Evolutionary conservation across 371 early-diverging fungal species (phyloP), one percentile per base, ranked within the genome.

Genomic region (Mortierella sp.): DNA sequence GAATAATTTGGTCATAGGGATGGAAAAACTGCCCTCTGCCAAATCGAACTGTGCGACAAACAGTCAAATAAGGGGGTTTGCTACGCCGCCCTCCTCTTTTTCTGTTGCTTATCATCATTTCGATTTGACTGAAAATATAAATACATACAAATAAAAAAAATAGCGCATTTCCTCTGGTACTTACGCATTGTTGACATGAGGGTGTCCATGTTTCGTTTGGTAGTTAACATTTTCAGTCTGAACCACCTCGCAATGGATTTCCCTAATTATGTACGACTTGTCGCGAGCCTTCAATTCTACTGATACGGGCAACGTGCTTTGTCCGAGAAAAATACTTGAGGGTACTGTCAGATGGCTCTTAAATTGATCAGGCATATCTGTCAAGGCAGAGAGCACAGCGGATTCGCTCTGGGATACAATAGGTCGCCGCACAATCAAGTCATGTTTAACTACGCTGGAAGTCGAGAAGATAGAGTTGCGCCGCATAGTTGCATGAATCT

Each of bases 221-320:
- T 75, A 80, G 62, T 62, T 43, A 49, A 80, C 72, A 28, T 72
- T 62, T 39, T 80, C 81, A 1, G 70, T 75, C 63, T 80, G 81
- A 22, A 80, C 73, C 26, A 80, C 51, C 3, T 66, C 55, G 35
- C 75, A 75, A 12, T 80, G 76, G 35, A 80, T 64, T 55, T 80
- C 81, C 45, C 57, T 72, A 72, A 80, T 60, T 69, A 80, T 71
- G 16, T 69, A 80, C 18, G 54, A 57, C 51, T 80, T 80, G 49
- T 70, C 18, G 3, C 81, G 72, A 20, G 81, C 72, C 62, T 80
- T 75, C 66, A 75, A 60, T 20, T 80, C 76, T 24, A 67, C 70
- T 8, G 68, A 16, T 1, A 49, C 76, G 0, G n/a, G 0, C 30
- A 80, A 51, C 12, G 26, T 47, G 5, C 72, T 64, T 35, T 75